Percentiles rank a stretch among this genome's conserved stretches.
Evolutionary conservation across 345 rosid species (phyloP).

Genomic region (Noccaea caerulescens): DNA sequence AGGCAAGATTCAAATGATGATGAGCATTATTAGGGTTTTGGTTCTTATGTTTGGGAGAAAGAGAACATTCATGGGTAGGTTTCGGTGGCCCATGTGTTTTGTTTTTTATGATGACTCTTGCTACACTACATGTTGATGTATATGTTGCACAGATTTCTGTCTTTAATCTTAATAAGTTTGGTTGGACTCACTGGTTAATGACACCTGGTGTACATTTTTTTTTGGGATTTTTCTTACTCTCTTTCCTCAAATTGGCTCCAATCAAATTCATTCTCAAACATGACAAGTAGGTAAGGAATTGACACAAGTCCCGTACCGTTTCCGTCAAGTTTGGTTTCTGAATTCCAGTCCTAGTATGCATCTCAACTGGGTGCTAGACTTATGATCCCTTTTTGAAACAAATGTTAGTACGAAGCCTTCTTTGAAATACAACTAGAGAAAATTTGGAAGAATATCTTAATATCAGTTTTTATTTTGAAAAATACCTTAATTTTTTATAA

Average conservation of each 20-base stretch:
- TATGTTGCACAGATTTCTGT: constrained; percentile 30
- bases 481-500: too few species aligned
- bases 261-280: constrained; percentile 18
- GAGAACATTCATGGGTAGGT: constrained; percentile 43
- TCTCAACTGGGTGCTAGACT: background rate
- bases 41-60: constrained; percentile 36
- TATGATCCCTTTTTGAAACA: background rate
- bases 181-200: constrained; percentile 32
- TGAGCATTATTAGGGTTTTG: constrained; percentile 32
- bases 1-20: constrained; percentile 29
- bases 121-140: constrained; percentile 32
- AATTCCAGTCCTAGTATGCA: background rate
- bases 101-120: constrained; percentile 28
- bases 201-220: constrained; percentile 38
- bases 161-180: constrained; percentile 16
- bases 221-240: constrained; percentile 28
- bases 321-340: background rate
- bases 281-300: constrained; percentile 7
- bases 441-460: too few species aligned
- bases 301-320: constrained; percentile 11
- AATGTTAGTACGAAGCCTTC: too few species aligned
- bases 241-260: constrained; percentile 6
- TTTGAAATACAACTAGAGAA: too few species aligned
- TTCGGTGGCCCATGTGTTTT: constrained; percentile 46
- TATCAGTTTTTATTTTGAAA: too few species aligned